Evolutionary conservation across 1,284 basidiomycete genomes (phyloP), one percentile per base, ranked within the genome.

Genomic region (Prillingera fragicola): DNA sequence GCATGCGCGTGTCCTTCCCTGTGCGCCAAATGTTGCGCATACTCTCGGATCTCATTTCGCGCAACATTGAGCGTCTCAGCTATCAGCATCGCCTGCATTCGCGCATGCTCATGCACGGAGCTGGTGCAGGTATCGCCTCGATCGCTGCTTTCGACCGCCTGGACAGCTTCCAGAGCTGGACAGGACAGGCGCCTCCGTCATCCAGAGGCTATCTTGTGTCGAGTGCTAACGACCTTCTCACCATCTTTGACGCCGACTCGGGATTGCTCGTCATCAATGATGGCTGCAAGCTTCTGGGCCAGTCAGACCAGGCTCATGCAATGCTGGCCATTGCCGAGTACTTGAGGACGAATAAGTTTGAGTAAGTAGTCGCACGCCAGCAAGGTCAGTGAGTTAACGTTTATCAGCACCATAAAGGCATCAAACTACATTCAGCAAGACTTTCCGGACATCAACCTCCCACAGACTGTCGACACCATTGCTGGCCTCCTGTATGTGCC

Each of bases 181-280:
- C n/a, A n/a, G n/a, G n/a, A n/a, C n/a, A n/a, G n/a, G n/a, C n/a
- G n/a, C n/a, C n/a, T n/a, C n/a, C n/a, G n/a, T n/a, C 87, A 57
- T 83, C 86, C 5, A 80, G 82, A 14, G 86, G 85, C 0, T 89
- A 89, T 69, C 87, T 91, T 55, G 82, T 90, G 15, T 87, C 85
- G 23, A 87, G 89, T 60, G 83, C 87, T 2, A 84, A 89, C 58
- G 87, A 91, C 59, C 72, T 91, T 10, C 75, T 94, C 4, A 78
- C 79, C 6, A 70, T 90, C 19, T 90, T 91, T 60, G 85, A 89
- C 62, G 87, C 87, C 14, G 87, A 91, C 61, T 84, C 81, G 61
- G 86, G 87, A 47, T 79, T 89, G 17, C 75, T 91, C 24, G 84
- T 88, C 47, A 86, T 91, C 55, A 87, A 87, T 8, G 85, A 87